phyloP scores from a whole-genome alignment of 2,329 filamentous ascomycete species.

The Cadophora gregata region DNA sequence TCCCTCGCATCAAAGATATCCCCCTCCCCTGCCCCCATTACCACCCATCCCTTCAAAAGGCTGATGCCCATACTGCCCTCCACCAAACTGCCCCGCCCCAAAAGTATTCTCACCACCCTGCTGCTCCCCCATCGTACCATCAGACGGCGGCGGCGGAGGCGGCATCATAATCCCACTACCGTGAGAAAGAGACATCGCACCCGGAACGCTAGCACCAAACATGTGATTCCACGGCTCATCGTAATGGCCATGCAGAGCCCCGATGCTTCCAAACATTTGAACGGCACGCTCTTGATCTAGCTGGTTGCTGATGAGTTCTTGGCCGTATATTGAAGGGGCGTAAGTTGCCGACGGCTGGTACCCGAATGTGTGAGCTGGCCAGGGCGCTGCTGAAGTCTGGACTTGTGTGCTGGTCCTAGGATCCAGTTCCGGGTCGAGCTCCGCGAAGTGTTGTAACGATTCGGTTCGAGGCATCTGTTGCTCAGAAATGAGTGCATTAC shows the following conservation, averaged over 20 bases:
- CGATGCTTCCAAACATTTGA: slow-evolving; percentile 30
- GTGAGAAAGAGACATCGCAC: not conserved
- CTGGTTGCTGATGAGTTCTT: slow-evolving; percentile 25
- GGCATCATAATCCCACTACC: not conserved
- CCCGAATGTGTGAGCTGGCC: not conserved
- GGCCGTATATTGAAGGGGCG: not conserved
- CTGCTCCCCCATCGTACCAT: not conserved
- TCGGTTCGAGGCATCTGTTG: slow-evolving; percentile 7
- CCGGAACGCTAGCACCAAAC: not conserved
- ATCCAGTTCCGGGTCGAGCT: not conserved
- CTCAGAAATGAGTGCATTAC: slow-evolving; percentile 13
- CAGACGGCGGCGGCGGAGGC: not conserved
- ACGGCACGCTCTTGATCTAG: slow-evolving; percentile 29
- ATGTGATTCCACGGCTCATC: slow-evolving; percentile 36
- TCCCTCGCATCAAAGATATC: not conserved
- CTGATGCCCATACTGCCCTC: not conserved
- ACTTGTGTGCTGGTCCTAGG: not conserved
- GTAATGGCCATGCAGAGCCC: slow-evolving; percentile 34
- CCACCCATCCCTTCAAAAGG: not conserved
- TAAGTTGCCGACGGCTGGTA: slow-evolving; percentile 1
- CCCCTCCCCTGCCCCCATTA: not conserved
- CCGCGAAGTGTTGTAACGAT: not conserved
- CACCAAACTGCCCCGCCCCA: not conserved
- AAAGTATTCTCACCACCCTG: not conserved
- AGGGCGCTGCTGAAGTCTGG: not conserved